These are phyloP conservation scores for Talaromyces liani DNA, from an alignment of 495 filamentous ascomycete genomes.

Conservation along the genomic window DNA sequence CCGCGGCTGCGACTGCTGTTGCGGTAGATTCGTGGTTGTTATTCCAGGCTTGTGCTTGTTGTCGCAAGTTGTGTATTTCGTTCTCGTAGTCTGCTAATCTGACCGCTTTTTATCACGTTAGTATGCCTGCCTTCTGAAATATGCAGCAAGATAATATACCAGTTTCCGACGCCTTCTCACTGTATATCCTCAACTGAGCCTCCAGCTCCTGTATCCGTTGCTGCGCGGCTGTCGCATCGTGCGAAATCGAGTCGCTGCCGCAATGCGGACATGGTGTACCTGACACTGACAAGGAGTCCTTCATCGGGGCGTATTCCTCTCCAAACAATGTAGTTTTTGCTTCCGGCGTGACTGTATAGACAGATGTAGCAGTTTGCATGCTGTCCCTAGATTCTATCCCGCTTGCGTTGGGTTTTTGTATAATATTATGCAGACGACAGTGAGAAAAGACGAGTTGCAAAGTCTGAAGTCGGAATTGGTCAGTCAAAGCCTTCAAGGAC, in stretches of 20 bases:
- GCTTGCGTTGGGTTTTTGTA: neutral
- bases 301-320: neutral
- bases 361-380: neutral
- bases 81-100: conserved; percentile 95
- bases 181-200: conserved; percentile 65
- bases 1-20: conserved; percentile 15
- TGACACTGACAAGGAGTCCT: neutral
- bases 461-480: neutral
- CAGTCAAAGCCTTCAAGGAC: neutral
- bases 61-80: conserved; percentile 62
- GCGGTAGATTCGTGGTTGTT: conserved; percentile 18
- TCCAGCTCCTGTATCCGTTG: conserved; percentile 73
- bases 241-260: conserved; percentile 31
- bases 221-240: conserved; percentile 45
- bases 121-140: neutral
- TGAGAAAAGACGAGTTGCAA: neutral
- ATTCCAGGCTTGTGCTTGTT: conserved; percentile 25
- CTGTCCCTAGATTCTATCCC: neutral
- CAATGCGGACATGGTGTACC: conserved; percentile 34
- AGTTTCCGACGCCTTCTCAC: conserved; percentile 67
- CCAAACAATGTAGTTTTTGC: neutral
- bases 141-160: conserved; percentile 39
- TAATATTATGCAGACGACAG: no score
- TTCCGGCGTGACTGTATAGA: neutral
- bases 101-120: conserved; percentile 40